Conservation (phyloP, 352 stramenopile species). For the Peronosclerospora sorghi region DNA sequence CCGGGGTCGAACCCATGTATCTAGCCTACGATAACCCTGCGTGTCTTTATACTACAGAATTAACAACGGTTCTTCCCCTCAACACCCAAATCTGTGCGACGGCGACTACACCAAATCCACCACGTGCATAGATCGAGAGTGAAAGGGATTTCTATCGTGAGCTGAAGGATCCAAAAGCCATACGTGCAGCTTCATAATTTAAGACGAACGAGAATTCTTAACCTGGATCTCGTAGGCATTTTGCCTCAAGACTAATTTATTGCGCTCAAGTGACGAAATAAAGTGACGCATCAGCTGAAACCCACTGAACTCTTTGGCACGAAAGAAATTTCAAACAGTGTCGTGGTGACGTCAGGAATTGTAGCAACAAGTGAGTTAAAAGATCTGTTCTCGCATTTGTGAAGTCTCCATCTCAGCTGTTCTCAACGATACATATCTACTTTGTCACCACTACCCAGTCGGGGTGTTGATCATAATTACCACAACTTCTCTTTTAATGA, state of each 20-base stretch:
- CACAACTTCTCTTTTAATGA: no score
- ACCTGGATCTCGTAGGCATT: conserved; percentile 52
- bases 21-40: no score
- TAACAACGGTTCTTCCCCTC: no score
- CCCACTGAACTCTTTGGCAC: conserved; percentile 53
- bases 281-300: conserved; percentile 54
- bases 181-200: conserved; percentile 20
- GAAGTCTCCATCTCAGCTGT: no score
- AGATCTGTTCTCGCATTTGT: conserved; percentile 64
- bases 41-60: no score
- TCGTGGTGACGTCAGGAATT: conserved; percentile 52
- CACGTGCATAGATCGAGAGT: no score
- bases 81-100: no score
- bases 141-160: conserved; percentile 59
- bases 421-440: no score
- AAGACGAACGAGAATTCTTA: conserved; percentile 30
- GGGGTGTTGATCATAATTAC: no score
- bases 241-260: conserved; percentile 53
- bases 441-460: no score
- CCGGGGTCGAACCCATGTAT: no score
- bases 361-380: conserved; percentile 61
- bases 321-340: conserved; percentile 50
- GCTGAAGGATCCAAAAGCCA: conserved; percentile 22
- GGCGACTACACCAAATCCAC: no score
- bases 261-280: conserved; percentile 60